Evolutionary conservation across 192 early-diverging fungal species (phyloP).

Genomic region (Lunasporangiospora selenospora): DNA sequence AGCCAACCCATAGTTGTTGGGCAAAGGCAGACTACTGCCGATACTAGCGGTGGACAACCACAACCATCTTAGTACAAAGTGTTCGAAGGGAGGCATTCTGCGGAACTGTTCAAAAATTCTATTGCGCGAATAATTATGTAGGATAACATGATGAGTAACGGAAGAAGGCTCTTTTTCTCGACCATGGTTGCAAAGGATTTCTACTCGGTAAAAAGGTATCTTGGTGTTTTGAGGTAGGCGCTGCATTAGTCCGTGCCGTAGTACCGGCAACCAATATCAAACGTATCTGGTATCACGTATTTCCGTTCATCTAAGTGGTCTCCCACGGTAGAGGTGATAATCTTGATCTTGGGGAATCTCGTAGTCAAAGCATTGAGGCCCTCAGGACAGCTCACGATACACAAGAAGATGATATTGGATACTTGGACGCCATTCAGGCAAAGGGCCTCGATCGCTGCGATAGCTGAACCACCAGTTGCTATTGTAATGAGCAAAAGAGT

Average conservation of each 20-base stretch:
- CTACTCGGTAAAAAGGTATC: too few relatives aligned
- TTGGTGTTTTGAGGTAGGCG: too few relatives aligned
- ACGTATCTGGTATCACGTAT: conserved; percentile 87
- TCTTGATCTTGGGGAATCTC: conserved; percentile 75
- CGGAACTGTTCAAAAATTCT: too few relatives aligned
- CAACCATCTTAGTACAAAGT: too few relatives aligned
- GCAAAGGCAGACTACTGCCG: too few relatives aligned
- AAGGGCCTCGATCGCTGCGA: conserved; percentile 85
- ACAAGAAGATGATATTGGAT: conserved; percentile 85
- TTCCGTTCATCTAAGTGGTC: conserved; percentile 76
- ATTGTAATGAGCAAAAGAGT: not conserved
- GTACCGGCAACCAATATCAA: conserved; percentile 90
- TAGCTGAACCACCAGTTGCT: conserved; percentile 92
- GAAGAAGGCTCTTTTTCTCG: too few relatives aligned
- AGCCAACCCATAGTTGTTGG: too few relatives aligned
- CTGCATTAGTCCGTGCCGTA: conserved; percentile 66
- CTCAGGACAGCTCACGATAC: conserved; percentile 84
- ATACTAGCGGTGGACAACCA: too few relatives aligned
- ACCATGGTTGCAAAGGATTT: too few relatives aligned
- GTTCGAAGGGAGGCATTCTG: too few relatives aligned
- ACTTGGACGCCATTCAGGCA: conserved; percentile 77
- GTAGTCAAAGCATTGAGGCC: conserved; percentile 73
- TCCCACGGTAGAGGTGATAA: conserved; percentile 85
- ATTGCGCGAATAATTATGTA: too few relatives aligned
- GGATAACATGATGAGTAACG: too few relatives aligned